Conservation (phyloP, 208 protist genomes). For the Leishmania major region DNA sequence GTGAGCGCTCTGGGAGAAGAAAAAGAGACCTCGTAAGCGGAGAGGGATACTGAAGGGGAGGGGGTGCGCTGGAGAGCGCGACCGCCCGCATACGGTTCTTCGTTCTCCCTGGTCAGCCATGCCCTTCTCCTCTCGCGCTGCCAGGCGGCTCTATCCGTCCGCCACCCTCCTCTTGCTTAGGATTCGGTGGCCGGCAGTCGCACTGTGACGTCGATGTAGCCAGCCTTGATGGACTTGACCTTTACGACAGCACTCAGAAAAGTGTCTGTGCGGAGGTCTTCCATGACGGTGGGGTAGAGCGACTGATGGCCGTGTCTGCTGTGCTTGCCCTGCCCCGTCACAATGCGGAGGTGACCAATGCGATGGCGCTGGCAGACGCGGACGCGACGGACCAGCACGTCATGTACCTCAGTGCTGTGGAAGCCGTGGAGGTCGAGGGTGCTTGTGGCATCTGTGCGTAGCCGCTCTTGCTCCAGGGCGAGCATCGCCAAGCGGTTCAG, state of each 20-base stretch:
- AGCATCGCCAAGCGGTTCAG: constrained; percentile 88
- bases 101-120: background rate
- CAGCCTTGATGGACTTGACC: constrained; percentile 50
- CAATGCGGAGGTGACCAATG: constrained; percentile 53
- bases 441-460: constrained; percentile 31
- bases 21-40: background rate
- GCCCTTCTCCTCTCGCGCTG: background rate
- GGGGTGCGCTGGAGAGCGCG: background rate
- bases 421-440: constrained; percentile 86
- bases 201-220: constrained; percentile 43
- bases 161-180: background rate
- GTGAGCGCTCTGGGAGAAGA: background rate
- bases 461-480: constrained; percentile 72
- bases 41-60: background rate
- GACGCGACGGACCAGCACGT: constrained; percentile 73
- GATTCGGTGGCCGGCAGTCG: background rate
- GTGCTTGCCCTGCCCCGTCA: constrained; percentile 70
- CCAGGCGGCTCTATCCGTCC: background rate
- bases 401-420: constrained; percentile 69
- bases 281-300: constrained; percentile 40
- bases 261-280: constrained; percentile 44
- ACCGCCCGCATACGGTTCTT: background rate
- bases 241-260: constrained; percentile 28
- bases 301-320: constrained; percentile 50
- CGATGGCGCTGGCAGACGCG: constrained; percentile 48